These are phyloP conservation scores for Artemisia tridentata DNA, from an alignment of 129 eudicot species.

Conservation along the genomic window DNA sequence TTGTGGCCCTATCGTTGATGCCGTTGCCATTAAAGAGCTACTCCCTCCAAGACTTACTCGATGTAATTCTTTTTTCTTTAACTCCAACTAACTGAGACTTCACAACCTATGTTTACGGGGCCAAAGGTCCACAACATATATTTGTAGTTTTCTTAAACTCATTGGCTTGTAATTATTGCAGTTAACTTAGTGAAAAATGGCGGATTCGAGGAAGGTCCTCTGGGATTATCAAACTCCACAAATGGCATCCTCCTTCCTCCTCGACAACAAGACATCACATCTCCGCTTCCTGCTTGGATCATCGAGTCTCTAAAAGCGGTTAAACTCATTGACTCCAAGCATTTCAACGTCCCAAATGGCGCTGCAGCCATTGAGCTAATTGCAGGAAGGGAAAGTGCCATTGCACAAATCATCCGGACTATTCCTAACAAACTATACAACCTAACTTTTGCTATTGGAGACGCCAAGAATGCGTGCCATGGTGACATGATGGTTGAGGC, in stretches of 20 bases:
- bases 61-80: conserved; percentile 33
- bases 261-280: conserved; percentile 40
- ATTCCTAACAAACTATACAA: conserved; percentile 39
- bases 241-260: conserved; percentile 65
- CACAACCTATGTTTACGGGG: no score
- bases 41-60: conserved; percentile 48
- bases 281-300: conserved; percentile 82
- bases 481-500: conserved; percentile 77
- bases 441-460: conserved; percentile 53
- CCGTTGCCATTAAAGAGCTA: conserved; percentile 80
- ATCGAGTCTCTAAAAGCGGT: conserved; percentile 69
- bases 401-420: conserved; percentile 54
- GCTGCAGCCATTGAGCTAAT: conserved; percentile 57
- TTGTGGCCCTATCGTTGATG: conserved; percentile 84
- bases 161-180: conserved; percentile 22
- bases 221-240: conserved; percentile 20
- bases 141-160: no score
- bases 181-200: conserved; percentile 71
- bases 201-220: conserved; percentile 68
- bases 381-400: conserved; percentile 67
- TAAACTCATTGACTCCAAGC: conserved; percentile 57
- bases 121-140: no score
- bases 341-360: conserved; percentile 57
- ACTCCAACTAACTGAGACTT: no score
- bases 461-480: conserved; percentile 60